Base-by-base conservation (phyloP, 257 asterid genomes). In the Henckelia pumila region DNA sequence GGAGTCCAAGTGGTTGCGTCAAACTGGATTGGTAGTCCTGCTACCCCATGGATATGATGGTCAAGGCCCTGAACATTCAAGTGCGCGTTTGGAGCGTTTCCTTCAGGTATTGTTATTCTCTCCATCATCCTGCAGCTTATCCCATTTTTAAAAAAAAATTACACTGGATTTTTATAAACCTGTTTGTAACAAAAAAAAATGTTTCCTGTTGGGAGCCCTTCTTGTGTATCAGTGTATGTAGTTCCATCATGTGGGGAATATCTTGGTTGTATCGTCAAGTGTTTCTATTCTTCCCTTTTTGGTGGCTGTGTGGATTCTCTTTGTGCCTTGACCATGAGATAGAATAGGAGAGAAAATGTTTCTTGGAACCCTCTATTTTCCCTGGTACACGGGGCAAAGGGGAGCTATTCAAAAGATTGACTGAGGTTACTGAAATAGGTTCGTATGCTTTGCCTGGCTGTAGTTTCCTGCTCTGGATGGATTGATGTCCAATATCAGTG, bases 31-130 rank as follows among this genome's bases (percentile, higher is more conserved):
- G 59, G 95, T 87, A 67, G 84, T 89, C 78, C 89, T 92, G 75
- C 80, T 92, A 19, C 98, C 98, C 66, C 98, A 92, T 77, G 96
- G 96, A 29, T 92, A 87, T 76, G 98, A 92, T 76, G 98, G 98
- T 30, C 98, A 92, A 78, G 96, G 98, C 70, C 98, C 96, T 66
- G 98, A 92, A 75, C 98, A 92, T 86, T 89, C 98, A 30, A 92
- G 98, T 85, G 95, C 94, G 6, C 95, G 96, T 57, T 77, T 92
- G 83, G 98, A 92, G 76, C 96, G 98, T 53, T 89, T 82, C 78
- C 96, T 92, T 72, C 96, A 87, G 95, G 98, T 92, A 52, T 20
- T 71, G 25, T 60, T 61, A 22, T 57, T 70, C 56, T 69, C 29
- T 52, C 37, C 57, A 53, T 68, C 24, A 17, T 47, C 20, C 50